Percentiles rank a stretch among this genome's conserved stretches.
These are phyloP conservation scores for Chamaecrista fasciculata DNA, from an alignment of 306 rosid genomes.

Conservation along the genomic window DNA sequence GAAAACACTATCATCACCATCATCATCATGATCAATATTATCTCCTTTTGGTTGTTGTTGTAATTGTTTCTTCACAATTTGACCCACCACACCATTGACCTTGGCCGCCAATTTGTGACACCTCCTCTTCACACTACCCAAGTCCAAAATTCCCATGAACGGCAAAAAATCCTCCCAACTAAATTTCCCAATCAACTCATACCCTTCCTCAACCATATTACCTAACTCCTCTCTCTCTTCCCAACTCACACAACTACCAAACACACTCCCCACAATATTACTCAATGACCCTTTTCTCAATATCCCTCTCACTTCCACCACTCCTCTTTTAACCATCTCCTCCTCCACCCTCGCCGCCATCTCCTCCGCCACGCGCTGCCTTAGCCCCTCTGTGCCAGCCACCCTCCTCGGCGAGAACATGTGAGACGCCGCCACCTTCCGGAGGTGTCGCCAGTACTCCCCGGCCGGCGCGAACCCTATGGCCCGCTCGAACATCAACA, in stretches of 20 bases:
- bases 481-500: conserved; percentile 84
- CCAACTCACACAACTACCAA: conserved; percentile 43
- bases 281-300: conserved; percentile 61
- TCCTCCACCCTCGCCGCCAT: conserved; percentile 41
- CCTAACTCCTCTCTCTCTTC: conserved; percentile 36
- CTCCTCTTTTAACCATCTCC: conserved; percentile 48
- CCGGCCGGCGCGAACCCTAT: conserved; percentile 90
- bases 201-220: conserved; percentile 71
- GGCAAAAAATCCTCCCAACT: conserved; percentile 79
- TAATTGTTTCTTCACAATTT: conserved; percentile 55
- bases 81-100: conserved; percentile 51
- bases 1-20: conserved; percentile 2
- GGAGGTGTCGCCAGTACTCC: conserved; percentile 72
- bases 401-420: conserved; percentile 75
- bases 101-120: conserved; percentile 59
- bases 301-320: conserved; percentile 49
- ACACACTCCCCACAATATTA: conserved; percentile 74
- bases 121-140: conserved; percentile 74
- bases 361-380: conserved; percentile 43
- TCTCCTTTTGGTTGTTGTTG: too few species aligned
- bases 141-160: conserved; percentile 53
- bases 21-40: too few species aligned
- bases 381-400: conserved; percentile 42
- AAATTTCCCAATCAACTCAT: conserved; percentile 53
- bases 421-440: conserved; percentile 58